Evolutionary conservation across 768 basidiomycete genomes (phyloP), one percentile per base, ranked within the genome.

Genomic region (Boletus pseudopeckii): DNA sequence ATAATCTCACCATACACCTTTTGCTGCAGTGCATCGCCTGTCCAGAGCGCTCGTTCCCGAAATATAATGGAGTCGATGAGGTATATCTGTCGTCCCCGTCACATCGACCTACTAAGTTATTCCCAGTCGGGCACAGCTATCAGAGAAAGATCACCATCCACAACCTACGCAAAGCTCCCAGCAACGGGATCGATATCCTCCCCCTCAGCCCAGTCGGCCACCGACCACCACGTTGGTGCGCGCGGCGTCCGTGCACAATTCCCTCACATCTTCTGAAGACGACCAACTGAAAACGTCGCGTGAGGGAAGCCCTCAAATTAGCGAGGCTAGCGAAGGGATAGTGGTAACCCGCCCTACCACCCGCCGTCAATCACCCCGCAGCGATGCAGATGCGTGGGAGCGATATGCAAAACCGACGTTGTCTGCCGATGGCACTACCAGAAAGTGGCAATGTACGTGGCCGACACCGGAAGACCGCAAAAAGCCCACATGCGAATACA

Each of bases 371-470:
- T 66, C 71, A 5, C 64, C 68, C 10, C 66, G 69, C 36, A 48
- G 48, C 34, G 70, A 66, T 28, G 54, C 38, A 37, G 70, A 73
- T 17, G 48, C 60, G 45, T 72, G 71, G 71, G 71, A 74, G 45
- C 60, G 65, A 39, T 64, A 72, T 41, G 71, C 71, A 13, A 67
- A 64, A 43, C 71, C 67, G 47, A 72, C 70, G 24, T 49, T 65
- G 52, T 67, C 64, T 40, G 17, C 65, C 11, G 72, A 71, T 56
- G 72, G 72, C 18, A 63, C 69, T 15, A 64, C 67, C 45, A 67
- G 69, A 53, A 73, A 69, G 50, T 77, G 72, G 71, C 62, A 68
- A 42, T 77, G 77, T 65, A 72, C 71, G 44, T 78, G 77, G 77
- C 59, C 66, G 42, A 71, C 72, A 14, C 64, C 68, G 43, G 63